Conservation (phyloP, 768 basidiomycete genomes). For the Amanita muscaria region DNA sequence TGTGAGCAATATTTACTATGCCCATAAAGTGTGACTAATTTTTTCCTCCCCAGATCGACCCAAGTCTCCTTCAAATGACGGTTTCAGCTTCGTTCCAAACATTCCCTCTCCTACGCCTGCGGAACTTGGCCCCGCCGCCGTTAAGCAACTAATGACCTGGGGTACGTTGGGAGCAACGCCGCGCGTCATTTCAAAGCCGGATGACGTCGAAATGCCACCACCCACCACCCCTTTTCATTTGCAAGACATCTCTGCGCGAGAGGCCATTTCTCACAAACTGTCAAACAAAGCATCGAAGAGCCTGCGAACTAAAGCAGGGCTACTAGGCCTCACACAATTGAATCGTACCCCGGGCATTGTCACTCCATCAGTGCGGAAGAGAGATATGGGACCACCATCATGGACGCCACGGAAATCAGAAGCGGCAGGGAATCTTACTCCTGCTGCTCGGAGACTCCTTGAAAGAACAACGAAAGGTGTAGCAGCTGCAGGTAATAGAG, state of each 20-base stretch:
- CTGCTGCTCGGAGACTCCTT: constrained; percentile 73
- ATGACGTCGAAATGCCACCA: constrained; percentile 40
- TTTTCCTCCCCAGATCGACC: constrained; percentile 43
- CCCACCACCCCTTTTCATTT: constrained; percentile 71
- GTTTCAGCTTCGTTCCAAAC: constrained; percentile 73
- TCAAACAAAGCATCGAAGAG: constrained; percentile 77
- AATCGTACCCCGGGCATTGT: constrained; percentile 30
- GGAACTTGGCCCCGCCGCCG: constrained; percentile 68
- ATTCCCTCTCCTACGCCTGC: constrained; percentile 83
- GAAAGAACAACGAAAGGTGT: constrained; percentile 64
- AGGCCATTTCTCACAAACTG: constrained; percentile 72
- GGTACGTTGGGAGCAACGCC: constrained; percentile 91
- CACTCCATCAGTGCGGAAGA: constrained; percentile 28
- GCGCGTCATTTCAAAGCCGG: constrained; percentile 63
- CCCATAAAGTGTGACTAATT: constrained; percentile 3
- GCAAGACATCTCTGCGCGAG: constrained; percentile 67
- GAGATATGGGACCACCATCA: constrained; percentile 70
- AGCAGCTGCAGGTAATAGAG: constrained; percentile 52
- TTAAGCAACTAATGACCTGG: constrained; percentile 97
- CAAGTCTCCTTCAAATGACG: constrained; percentile 41
- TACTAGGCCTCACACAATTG: constrained; percentile 34
- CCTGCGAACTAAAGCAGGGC: constrained; percentile 66
- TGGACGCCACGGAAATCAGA: constrained; percentile 74
- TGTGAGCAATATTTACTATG: constrained; percentile 42
- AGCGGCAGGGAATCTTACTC: constrained; percentile 69